Conservation (phyloP, 192 early-diverging fungal genomes). For the Phycomyces nitens region DNA sequence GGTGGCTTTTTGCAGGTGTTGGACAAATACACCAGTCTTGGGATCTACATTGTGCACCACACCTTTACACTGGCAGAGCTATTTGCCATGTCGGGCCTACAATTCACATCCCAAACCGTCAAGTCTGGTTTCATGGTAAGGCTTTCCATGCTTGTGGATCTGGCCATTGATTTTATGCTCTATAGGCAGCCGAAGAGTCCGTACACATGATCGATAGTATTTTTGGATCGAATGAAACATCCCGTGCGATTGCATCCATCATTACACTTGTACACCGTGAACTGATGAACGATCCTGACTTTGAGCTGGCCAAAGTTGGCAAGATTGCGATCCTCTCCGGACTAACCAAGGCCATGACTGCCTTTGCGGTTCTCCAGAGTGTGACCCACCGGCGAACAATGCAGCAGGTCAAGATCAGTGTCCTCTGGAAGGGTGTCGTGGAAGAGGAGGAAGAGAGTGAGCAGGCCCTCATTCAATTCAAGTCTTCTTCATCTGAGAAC, state of each 20-base stretch:
- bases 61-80: conserved; percentile 75
- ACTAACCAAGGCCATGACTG: conserved; percentile 78
- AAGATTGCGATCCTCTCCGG: conserved; percentile 66
- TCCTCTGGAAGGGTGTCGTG: conserved; percentile 62
- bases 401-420: conserved; percentile 40
- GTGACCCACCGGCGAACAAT: conserved; percentile 66
- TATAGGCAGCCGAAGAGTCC: conserved; percentile 78
- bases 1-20: conserved; percentile 53
- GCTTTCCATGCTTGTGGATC: background rate
- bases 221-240: conserved; percentile 94
- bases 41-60: conserved; percentile 61
- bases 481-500: conserved; percentile 8
- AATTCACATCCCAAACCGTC: conserved; percentile 74
- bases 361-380: conserved; percentile 81
- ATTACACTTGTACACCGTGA: conserved; percentile 77
- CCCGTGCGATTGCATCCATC: conserved; percentile 77
- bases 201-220: conserved; percentile 90
- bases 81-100: conserved; percentile 72
- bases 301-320: conserved; percentile 56
- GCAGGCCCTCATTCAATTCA: conserved; percentile 20
- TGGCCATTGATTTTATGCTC: background rate
- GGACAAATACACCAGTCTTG: conserved; percentile 60
- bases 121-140: conserved; percentile 47
- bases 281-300: conserved; percentile 64
- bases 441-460: conserved; percentile 41